Conservation (phyloP, 2,329 filamentous ascomycete species). For the Aspergillus tubingensis region DNA sequence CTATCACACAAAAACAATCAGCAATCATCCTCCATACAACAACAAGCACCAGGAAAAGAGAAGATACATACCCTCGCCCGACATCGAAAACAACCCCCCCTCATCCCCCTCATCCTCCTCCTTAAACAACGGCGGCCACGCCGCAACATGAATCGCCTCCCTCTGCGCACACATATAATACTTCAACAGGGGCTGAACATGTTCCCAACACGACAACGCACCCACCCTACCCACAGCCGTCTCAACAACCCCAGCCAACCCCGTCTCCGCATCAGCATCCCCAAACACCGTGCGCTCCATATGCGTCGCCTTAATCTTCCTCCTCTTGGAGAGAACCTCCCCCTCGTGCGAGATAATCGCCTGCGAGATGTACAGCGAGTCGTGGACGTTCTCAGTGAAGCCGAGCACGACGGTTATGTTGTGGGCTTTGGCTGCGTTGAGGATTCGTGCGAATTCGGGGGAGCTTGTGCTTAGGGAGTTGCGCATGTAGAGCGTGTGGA, state of each 20-base stretch:
- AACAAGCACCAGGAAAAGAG: too few relatives aligned
- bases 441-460: slow-evolving; percentile 42
- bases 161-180: slow-evolving; percentile 48
- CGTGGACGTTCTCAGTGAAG: slow-evolving; percentile 43
- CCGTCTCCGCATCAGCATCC: slow-evolving; percentile 43
- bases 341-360: slow-evolving; percentile 48
- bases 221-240: slow-evolving; percentile 45
- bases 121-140: slow-evolving; percentile 46
- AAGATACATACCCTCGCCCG: slow-evolving; percentile 25
- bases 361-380: slow-evolving; percentile 51
- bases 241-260: slow-evolving; percentile 44
- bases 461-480: slow-evolving; percentile 34
- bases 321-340: slow-evolving; percentile 42
- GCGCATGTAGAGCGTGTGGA: slow-evolving; percentile 33
- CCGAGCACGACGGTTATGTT: slow-evolving; percentile 47
- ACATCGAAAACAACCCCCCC: slow-evolving; percentile 34
- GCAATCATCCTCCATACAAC: too few relatives aligned
- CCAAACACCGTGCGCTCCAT: slow-evolving; percentile 56
- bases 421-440: slow-evolving; percentile 34
- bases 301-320: slow-evolving; percentile 58
- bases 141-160: slow-evolving; percentile 52
- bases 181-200: slow-evolving; percentile 53
- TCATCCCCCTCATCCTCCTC: slow-evolving; percentile 17
- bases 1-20: slow-evolving; percentile 15
- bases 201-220: slow-evolving; percentile 53